Conservation (phyloP, 306 rosid genomes). For the Styphnolobium japonicum region DNA sequence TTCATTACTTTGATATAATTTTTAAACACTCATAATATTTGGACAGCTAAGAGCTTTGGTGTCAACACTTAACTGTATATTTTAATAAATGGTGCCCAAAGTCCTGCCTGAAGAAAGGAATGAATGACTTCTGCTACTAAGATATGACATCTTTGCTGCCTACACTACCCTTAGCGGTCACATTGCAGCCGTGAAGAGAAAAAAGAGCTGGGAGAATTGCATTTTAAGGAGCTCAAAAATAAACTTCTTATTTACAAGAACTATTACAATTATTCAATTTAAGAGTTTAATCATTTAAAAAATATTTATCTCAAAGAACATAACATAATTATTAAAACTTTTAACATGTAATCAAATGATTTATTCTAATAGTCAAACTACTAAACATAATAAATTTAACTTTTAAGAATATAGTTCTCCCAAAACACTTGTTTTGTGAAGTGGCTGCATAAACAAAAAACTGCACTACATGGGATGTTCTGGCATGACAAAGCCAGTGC, state of each 20-base stretch:
- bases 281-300: background rate
- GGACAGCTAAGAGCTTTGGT: constrained; percentile 29
- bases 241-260: background rate
- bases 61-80: background rate
- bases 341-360: background rate
- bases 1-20: background rate
- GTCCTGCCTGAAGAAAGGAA: constrained; percentile 7
- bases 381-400: constrained; percentile 32
- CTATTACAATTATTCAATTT: background rate
- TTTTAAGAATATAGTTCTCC: no score
- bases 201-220: background rate
- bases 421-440: constrained; percentile 11
- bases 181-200: background rate
- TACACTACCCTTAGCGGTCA: constrained; percentile 30
- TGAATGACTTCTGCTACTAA: background rate
- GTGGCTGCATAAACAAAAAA: constrained; percentile 27
- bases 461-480: constrained; percentile 63
- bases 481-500: constrained; percentile 51
- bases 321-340: background rate
- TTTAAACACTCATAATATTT: constrained; percentile 11
- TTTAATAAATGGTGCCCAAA: background rate
- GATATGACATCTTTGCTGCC: background rate
- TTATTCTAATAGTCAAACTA: constrained; percentile 2
- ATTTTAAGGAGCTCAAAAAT: background rate
- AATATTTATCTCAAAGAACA: background rate